phyloP scores from a whole-genome alignment of 2,329 filamentous ascomycete species.

The Colletotrichum chrysophilum region DNA sequence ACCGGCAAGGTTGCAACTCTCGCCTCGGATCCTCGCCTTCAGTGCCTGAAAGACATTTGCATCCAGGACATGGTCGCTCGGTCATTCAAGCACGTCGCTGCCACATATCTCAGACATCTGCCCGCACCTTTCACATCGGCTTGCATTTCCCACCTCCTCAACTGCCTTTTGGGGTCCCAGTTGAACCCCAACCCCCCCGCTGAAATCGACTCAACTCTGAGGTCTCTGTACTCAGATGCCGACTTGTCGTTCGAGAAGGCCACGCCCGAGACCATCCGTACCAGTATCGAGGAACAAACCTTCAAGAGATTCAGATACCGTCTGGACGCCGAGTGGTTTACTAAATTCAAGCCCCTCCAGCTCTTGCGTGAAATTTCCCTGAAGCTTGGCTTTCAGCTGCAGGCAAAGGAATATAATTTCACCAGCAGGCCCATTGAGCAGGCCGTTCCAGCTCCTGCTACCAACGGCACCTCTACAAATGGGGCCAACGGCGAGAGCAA shows the following conservation, averaged over 20 bases:
- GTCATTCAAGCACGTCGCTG: slow-evolving; percentile 91
- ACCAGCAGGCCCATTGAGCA: slow-evolving; percentile 31
- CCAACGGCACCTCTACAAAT: slow-evolving; percentile 37
- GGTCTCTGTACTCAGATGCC: slow-evolving; percentile 78
- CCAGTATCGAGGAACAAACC: slow-evolving; percentile 75
- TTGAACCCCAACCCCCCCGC: slow-evolving; percentile 80
- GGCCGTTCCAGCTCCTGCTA: slow-evolving; percentile 34
- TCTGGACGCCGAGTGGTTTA: slow-evolving; percentile 71
- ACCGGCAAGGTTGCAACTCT: slow-evolving; percentile 82
- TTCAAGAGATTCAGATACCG: slow-evolving; percentile 77
- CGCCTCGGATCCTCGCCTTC: slow-evolving; percentile 73
- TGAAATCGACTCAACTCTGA: slow-evolving; percentile 77
- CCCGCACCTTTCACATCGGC: slow-evolving; percentile 81
- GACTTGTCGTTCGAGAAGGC: slow-evolving; percentile 83
- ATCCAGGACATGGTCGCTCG: slow-evolving; percentile 94
- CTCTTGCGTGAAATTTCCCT: slow-evolving; percentile 87
- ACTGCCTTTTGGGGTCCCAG: slow-evolving; percentile 83
- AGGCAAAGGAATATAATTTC: slow-evolving; percentile 65
- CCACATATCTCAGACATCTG: slow-evolving; percentile 78
- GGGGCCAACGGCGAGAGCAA: slow-evolving; percentile 52
- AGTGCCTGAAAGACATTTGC: slow-evolving; percentile 78
- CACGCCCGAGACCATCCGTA: slow-evolving; percentile 73
- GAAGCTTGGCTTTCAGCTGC: slow-evolving; percentile 89
- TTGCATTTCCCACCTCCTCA: slow-evolving; percentile 86
- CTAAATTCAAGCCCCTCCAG: slow-evolving; percentile 75